Conservation (phyloP, 192 early-diverging fungal species). For the Coemansia guatemalensis region DNA sequence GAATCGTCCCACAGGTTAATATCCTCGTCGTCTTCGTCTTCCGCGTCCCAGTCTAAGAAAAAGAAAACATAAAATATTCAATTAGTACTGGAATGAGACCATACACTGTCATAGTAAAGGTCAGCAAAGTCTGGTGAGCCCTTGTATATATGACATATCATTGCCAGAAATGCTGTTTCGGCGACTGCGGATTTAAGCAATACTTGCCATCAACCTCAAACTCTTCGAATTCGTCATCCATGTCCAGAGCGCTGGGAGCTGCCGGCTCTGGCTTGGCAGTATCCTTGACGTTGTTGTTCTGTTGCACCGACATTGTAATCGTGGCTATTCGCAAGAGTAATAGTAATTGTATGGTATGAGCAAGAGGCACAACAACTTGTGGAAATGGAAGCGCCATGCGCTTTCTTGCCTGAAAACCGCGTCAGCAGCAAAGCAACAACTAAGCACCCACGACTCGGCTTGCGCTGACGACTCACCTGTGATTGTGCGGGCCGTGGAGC, state of each 20-base stretch:
- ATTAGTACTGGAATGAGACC: background rate
- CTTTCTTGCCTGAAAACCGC: background rate
- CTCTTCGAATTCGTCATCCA: conserved; percentile 96
- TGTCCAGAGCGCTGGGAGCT: conserved; percentile 66
- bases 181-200: background rate
- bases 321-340: background rate
- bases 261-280: conserved; percentile 17
- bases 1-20: conserved; percentile 76
- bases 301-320: conserved; percentile 20
- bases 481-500: no score
- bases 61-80: conserved; percentile 1
- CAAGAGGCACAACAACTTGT: background rate
- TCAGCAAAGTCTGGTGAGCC: background rate
- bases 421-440: background rate
- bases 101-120: background rate
- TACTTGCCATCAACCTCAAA: conserved; percentile 77
- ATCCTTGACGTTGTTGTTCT: conserved; percentile 5
- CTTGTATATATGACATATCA: background rate
- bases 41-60: conserved; percentile 74
- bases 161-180: background rate
- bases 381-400: background rate
- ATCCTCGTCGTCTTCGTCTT: conserved; percentile 72
- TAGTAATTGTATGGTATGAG: background rate
- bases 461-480: background rate
- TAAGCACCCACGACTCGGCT: background rate